phyloP scores from a whole-genome alignment of 495 filamentous ascomycete genomes.

The Xylaria bambusicola region DNA sequence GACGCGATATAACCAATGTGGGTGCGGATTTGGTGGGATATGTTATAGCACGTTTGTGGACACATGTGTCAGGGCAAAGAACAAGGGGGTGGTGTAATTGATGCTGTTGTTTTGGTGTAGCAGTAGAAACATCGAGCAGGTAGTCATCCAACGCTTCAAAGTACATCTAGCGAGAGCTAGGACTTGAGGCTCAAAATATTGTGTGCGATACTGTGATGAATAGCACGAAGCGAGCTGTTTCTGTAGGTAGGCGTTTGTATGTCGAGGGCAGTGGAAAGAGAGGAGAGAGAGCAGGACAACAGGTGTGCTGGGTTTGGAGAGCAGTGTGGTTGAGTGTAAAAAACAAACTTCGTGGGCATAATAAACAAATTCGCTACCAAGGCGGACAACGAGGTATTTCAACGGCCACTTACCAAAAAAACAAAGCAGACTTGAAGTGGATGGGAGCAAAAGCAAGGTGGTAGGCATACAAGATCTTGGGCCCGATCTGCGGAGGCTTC shows the following conservation, averaged over 20 bases:
- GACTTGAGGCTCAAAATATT: background rate
- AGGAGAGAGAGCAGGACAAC: background rate
- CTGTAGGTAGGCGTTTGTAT: background rate
- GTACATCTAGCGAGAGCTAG: background rate
- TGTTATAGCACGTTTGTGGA: background rate
- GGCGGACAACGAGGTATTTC: too few relatives aligned
- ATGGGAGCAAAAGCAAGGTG: slow-evolving; percentile 28
- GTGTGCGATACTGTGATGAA: background rate
- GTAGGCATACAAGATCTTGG: slow-evolving; percentile 35
- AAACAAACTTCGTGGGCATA: too few relatives aligned
- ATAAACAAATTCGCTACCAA: too few relatives aligned
- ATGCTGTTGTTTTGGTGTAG: background rate
- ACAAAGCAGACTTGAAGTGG: slow-evolving; percentile 15
- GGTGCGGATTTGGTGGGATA: background rate
- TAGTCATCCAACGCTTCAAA: background rate
- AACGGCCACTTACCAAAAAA: slow-evolving; percentile 30
- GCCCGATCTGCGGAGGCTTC: slow-evolving; percentile 27
- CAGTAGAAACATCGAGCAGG: background rate
- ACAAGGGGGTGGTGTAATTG: background rate
- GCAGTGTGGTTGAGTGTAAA: background rate
- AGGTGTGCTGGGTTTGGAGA: background rate
- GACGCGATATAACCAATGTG: too few relatives aligned
- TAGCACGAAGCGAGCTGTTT: background rate
- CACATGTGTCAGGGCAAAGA: background rate
- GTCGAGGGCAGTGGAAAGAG: background rate